Base-by-base conservation (phyloP, 306 rosid species). In the Quercus ilex region DNA sequence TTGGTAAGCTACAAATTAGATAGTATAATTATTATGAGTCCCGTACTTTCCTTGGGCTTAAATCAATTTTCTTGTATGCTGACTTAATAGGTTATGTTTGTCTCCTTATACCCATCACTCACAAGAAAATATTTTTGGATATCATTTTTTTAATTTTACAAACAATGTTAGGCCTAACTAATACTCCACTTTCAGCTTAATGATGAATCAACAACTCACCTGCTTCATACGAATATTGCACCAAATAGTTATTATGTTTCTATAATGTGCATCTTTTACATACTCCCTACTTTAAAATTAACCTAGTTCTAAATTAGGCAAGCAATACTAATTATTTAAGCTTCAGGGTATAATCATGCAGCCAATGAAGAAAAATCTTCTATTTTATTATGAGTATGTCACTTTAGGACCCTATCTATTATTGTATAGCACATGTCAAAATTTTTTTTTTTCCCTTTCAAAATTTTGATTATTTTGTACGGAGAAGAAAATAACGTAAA, bases 121-220 rank as follows among this genome's bases (percentile, higher is more conserved):
- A 20, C 11, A 57, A 57, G 26, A 57, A 57, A 20, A 57, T 20
- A 57, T 8, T 7, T 41, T 41, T 41, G 46, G 12, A 41, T 41
- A 2, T 8, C 3, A 41, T 41, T 41, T 41, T 41, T 41, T 41
- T 41, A 41, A 41, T 41, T 41, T 41, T 41, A 19, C 25, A 35
- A n/a, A 33, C 13, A 19, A 33, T 9, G 55, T 19, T n/a, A n/a
- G 55, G 30, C 56, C 8, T 15, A 69, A 69, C 74, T 38, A 69
- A 69, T 23, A 69, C 74, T 43, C 74, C n/a, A 20, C 74, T 21
- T 69, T 43, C 43, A 69, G 55, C 74, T 49, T 0, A 21, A 12
- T n/a, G 56, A 41, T 76, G 10, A 38, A 35, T 28, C 59, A 8
- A 52, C 78, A 70, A 65, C 74, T 49, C 73, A 81, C 81, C 63